Conservation (phyloP, 805 yeast species). For the Torulaspora microellipsoides region DNA sequence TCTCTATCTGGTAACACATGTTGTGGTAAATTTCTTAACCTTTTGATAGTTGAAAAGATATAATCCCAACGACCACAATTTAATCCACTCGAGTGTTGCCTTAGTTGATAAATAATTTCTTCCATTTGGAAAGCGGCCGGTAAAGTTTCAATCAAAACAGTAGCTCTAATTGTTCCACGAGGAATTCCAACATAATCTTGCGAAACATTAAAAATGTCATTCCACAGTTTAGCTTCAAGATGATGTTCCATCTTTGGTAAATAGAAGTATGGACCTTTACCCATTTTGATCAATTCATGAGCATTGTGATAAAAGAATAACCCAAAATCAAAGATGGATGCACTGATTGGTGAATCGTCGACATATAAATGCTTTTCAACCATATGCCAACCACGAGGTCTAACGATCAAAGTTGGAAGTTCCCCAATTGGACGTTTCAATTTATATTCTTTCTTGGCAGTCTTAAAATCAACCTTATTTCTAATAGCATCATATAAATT, state of each 20-base stretch:
- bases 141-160: slow-evolving; percentile 75
- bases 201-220: slow-evolving; percentile 69
- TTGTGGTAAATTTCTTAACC: slow-evolving; percentile 62
- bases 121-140: slow-evolving; percentile 88
- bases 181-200: slow-evolving; percentile 66
- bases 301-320: slow-evolving; percentile 76
- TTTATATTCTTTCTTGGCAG: slow-evolving; percentile 42
- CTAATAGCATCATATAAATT: slow-evolving; percentile 73
- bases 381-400: slow-evolving; percentile 90
- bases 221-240: slow-evolving; percentile 79
- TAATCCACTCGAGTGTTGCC: slow-evolving; percentile 74
- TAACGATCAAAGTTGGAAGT: slow-evolving; percentile 69
- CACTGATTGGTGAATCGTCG: slow-evolving; percentile 73
- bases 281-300: slow-evolving; percentile 51
- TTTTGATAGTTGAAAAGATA: slow-evolving; percentile 74
- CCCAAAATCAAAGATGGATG: slow-evolving; percentile 76
- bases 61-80: slow-evolving; percentile 92
- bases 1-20: slow-evolving; percentile 75
- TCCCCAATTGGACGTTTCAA: slow-evolving; percentile 43
- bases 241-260: slow-evolving; percentile 86
- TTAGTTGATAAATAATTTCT: slow-evolving; percentile 71
- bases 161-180: slow-evolving; percentile 76
- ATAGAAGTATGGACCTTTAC: slow-evolving; percentile 78
- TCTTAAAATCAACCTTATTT: slow-evolving; percentile 52
- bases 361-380: slow-evolving; percentile 65